Conservation (phyloP, 2,329 filamentous ascomycete genomes). For the Chaetomium olivaceum region DNA sequence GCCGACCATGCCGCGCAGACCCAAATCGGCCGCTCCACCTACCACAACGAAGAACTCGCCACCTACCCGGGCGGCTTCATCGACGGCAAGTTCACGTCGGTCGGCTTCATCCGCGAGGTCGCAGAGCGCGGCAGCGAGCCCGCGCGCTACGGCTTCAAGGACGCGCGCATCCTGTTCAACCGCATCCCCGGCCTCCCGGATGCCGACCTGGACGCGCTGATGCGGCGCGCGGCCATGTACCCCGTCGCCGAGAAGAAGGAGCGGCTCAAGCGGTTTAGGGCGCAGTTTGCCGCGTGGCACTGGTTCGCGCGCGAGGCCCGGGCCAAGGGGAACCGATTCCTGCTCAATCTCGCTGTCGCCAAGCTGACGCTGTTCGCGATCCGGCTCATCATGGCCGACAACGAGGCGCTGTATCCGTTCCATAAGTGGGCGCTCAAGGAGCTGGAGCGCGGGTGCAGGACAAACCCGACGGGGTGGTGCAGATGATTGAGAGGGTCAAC, state of each 20-base stretch:
- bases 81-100: too few relatives aligned
- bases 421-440: conserved; percentile 29
- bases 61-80: too few relatives aligned
- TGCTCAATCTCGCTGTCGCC: conserved; percentile 20
- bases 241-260: conserved; percentile 20
- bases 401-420: conserved; percentile 29
- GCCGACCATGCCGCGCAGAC: too few relatives aligned
- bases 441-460: conserved; percentile 21
- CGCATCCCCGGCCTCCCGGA: too few relatives aligned
- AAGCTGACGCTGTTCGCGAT: conserved; percentile 29
- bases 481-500: conserved; percentile 9
- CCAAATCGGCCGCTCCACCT: too few relatives aligned
- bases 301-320: conserved; percentile 23
- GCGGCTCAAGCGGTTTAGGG: conserved; percentile 21
- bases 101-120: too few relatives aligned
- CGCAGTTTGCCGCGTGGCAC: conserved; percentile 26
- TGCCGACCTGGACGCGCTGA: too few relatives aligned
- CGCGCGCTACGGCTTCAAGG: background rate
- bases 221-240: conserved; percentile 2
- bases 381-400: conserved; percentile 27
- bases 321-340: conserved; percentile 22
- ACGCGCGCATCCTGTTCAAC: too few relatives aligned
- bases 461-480: conserved; percentile 25
- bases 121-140: too few relatives aligned
- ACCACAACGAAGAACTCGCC: too few relatives aligned